These are phyloP conservation scores for Fusarium dimerum DNA, from an alignment of 2,329 filamentous ascomycete genomes.

Conservation along the genomic window DNA sequence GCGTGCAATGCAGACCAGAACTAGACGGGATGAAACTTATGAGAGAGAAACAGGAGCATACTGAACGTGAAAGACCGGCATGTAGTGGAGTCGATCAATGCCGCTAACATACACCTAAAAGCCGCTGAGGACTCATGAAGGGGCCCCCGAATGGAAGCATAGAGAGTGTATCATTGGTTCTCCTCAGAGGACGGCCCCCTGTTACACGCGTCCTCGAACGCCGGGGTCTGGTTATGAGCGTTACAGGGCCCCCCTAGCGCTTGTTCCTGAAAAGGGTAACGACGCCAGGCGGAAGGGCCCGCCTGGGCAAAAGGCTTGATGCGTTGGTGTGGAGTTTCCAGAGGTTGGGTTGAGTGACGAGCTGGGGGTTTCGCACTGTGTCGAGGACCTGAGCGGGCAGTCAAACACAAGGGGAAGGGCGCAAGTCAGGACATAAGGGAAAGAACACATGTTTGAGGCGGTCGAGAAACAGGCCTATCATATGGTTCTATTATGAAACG, in stretches of 20 bases:
- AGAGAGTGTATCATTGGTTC: slow-evolving; percentile 10
- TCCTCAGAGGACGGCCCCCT: neutral
- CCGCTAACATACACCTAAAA: slow-evolving; percentile 13
- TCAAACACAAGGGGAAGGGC: too few relatives aligned
- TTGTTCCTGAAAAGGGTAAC: slow-evolving; percentile 10
- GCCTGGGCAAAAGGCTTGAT: slow-evolving; percentile 18
- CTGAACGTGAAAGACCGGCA: slow-evolving; percentile 1
- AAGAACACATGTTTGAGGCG: too few relatives aligned
- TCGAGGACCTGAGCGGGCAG: too few relatives aligned
- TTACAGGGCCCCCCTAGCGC: too few relatives aligned
- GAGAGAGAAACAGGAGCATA: slow-evolving; percentile 8
- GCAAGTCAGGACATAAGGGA: too few relatives aligned
- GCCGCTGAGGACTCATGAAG: neutral
- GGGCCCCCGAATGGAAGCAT: too few relatives aligned
- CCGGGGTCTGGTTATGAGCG: too few relatives aligned
- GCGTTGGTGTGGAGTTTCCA: neutral
- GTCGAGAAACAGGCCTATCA: too few relatives aligned
- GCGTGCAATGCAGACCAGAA: neutral
- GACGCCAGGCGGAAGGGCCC: slow-evolving; percentile 26
- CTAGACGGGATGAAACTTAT: slow-evolving; percentile 19
- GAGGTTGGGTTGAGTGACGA: too few relatives aligned
- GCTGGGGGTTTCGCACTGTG: neutral
- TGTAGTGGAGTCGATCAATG: slow-evolving; percentile 19
- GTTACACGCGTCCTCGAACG: too few relatives aligned
- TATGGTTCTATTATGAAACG: too few relatives aligned